Evolutionary conservation across 2,329 filamentous ascomycete genomes (phyloP).

Genomic region (Colletotrichum orbiculare): DNA sequence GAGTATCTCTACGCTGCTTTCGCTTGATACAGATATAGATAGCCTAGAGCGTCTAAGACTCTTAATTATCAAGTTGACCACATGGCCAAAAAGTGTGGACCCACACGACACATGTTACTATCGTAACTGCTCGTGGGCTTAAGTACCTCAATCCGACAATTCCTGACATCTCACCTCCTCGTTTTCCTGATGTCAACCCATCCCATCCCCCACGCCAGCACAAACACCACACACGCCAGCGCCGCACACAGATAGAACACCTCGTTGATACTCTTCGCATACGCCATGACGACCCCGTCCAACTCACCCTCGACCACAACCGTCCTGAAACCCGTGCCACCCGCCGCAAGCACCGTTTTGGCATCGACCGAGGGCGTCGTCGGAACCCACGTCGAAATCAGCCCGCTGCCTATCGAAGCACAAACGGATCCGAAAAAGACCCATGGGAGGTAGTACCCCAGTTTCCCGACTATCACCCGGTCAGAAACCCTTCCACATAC

Average conservation of each 20-base stretch:
- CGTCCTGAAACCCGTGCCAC: slow-evolving; percentile 51
- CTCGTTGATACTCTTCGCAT: slow-evolving; percentile 48
- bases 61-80: no score
- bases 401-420: slow-evolving; percentile 48
- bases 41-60: no score
- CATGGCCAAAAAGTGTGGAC: no score
- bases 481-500: not conserved
- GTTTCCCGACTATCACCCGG: slow-evolving; percentile 42
- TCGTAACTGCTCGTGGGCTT: no score
- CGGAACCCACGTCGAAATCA: slow-evolving; percentile 51
- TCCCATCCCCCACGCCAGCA: slow-evolving; percentile 56
- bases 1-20: no score
- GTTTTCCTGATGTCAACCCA: slow-evolving; percentile 58
- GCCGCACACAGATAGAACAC: slow-evolving; percentile 47
- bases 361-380: slow-evolving; percentile 49
- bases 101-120: no score
- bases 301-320: slow-evolving; percentile 47
- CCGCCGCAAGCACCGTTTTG: slow-evolving; percentile 51
- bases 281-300: slow-evolving; percentile 51
- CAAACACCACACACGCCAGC: slow-evolving; percentile 44
- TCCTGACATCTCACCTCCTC: slow-evolving; percentile 18
- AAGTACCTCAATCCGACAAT: no score
- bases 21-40: no score
- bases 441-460: slow-evolving; percentile 39
- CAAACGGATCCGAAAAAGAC: slow-evolving; percentile 49